These are phyloP conservation scores for Melastoma candidum DNA, from an alignment of 441 rosid species.

Conservation along the genomic window DNA sequence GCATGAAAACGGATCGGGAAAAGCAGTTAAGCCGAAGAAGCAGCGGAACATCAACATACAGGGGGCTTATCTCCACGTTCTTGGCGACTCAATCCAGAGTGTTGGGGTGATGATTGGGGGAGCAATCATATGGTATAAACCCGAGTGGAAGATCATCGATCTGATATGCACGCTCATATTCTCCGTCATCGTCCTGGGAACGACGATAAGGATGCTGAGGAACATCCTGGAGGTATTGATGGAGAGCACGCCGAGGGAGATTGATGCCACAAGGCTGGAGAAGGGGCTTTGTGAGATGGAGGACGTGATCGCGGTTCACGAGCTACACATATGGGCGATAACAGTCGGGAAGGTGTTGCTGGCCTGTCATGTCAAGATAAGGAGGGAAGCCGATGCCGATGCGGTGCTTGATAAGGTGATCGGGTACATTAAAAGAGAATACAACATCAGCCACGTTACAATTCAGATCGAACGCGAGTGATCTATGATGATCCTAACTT, in stretches of 20 bases:
- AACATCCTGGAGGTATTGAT: constrained; percentile 56
- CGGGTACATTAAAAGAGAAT: constrained; percentile 39
- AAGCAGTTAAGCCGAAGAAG: constrained; percentile 25
- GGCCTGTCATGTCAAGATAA: constrained; percentile 54
- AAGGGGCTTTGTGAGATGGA: constrained; percentile 61
- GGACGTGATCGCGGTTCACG: constrained; percentile 56
- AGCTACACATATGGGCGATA: constrained; percentile 70
- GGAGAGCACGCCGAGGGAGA: constrained; percentile 68
- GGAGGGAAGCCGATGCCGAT: constrained; percentile 44
- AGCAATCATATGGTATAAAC: constrained; percentile 59
- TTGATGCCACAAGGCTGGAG: constrained; percentile 56
- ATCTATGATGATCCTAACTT: background rate
- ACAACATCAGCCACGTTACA: constrained; percentile 54
- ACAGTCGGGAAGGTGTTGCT: constrained; percentile 52
- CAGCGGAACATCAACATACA: constrained; percentile 44
- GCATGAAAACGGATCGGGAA: constrained; percentile 20
- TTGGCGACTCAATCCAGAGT: constrained; percentile 70
- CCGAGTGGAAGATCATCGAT: constrained; percentile 62
- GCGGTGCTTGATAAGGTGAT: constrained; percentile 44
- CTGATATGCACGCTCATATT: constrained; percentile 58
- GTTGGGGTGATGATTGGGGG: constrained; percentile 74
- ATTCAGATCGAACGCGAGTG: constrained; percentile 54
- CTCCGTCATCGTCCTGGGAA: constrained; percentile 41
- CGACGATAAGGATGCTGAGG: constrained; percentile 54
- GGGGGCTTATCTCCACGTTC: constrained; percentile 66